Evolutionary conservation across 768 basidiomycete genomes (phyloP).

Genomic region (Kwoniella europaea): DNA sequence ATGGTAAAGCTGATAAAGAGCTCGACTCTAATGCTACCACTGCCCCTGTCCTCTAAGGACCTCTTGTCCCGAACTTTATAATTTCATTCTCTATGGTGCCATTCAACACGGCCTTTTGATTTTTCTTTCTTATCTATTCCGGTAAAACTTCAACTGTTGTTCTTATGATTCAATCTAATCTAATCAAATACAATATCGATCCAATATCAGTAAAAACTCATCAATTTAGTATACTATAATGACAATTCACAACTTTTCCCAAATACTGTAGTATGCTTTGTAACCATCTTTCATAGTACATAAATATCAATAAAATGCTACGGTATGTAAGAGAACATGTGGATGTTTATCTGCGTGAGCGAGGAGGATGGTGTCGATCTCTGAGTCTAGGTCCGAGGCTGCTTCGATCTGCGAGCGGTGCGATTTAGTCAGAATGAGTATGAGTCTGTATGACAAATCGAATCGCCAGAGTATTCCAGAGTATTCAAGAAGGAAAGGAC

Average conservation of each 20-base stretch:
- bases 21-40: not conserved
- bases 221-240: no score
- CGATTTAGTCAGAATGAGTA: constrained; percentile 1
- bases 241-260: no score
- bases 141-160: constrained; percentile 25
- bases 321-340: constrained; percentile 85
- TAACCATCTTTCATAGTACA: constrained; percentile 3
- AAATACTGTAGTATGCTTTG: not conserved
- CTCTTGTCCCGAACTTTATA: not conserved
- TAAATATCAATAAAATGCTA: constrained; percentile 75
- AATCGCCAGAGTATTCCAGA: no score
- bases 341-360: constrained; percentile 87
- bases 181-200: not conserved
- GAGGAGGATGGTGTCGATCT: constrained; percentile 84
- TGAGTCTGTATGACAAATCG: no score
- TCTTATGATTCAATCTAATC: constrained; percentile 14
- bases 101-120: constrained; percentile 16
- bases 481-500: no score
- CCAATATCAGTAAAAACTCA: no score
- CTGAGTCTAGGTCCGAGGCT: constrained; percentile 84
- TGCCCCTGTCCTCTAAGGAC: constrained; percentile 4
- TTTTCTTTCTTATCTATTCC: constrained; percentile 2
- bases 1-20: constrained; percentile 13
- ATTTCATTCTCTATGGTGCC: constrained; percentile 1
- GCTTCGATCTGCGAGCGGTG: constrained; percentile 72